These are phyloP conservation scores for Balansia obtecta DNA, from an alignment of 2,329 filamentous ascomycete genomes.

Conservation along the genomic window DNA sequence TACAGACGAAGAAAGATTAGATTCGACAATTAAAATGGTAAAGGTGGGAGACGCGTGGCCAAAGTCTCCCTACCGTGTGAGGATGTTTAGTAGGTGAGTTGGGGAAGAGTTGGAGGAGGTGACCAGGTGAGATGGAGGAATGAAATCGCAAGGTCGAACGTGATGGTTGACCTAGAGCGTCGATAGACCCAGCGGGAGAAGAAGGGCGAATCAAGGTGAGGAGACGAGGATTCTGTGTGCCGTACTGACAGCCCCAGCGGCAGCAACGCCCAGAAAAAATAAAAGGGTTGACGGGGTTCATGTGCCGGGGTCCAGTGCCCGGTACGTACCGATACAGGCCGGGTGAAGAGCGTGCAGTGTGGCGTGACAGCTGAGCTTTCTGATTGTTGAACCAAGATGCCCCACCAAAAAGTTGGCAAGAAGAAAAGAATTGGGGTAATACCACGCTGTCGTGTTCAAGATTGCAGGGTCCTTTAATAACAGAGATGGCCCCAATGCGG, in stretches of 20 bases:
- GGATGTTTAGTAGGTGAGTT: constrained; percentile 7
- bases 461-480: neutral
- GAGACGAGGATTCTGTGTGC: neutral
- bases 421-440: constrained; percentile 22
- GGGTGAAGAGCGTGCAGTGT: neutral
- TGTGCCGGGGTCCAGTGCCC: neutral
- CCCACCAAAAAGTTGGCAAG: constrained; percentile 21
- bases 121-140: constrained; percentile 1
- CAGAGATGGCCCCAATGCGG: neutral
- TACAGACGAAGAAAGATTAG: constrained; percentile 7
- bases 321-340: constrained; percentile 4
- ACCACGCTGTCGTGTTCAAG: constrained; percentile 7
- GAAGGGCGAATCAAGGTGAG: neutral
- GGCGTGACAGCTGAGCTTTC: constrained; percentile 10
- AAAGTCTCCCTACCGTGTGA: constrained; percentile 15
- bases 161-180: neutral
- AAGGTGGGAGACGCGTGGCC: constrained; percentile 12
- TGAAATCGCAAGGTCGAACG: neutral
- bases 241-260: neutral
- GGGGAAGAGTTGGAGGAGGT: neutral
- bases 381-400: constrained; percentile 24
- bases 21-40: constrained; percentile 5
- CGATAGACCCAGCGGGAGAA: constrained; percentile 1
- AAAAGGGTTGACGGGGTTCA: neutral
- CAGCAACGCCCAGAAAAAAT: neutral